phyloP scores from a whole-genome alignment of 805 yeast genomes.

The Metschnikowia anglica region DNA sequence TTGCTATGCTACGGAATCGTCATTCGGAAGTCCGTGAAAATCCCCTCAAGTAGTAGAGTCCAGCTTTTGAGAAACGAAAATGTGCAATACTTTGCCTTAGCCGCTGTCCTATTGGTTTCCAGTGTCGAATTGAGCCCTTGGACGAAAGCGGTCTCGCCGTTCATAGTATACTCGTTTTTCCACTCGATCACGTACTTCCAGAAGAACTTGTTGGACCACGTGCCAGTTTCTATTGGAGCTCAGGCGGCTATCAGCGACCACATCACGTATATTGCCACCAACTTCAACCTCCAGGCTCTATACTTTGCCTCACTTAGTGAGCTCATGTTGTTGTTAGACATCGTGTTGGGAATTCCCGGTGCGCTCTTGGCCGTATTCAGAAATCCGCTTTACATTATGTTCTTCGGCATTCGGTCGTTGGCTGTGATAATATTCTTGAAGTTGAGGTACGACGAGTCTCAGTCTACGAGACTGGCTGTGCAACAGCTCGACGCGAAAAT shows the following conservation, averaged over 20 bases:
- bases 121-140: slow-evolving; percentile 35
- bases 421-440: slow-evolving; percentile 34
- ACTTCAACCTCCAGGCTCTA: slow-evolving; percentile 38
- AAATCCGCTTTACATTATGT: slow-evolving; percentile 27
- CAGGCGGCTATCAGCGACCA: slow-evolving; percentile 30
- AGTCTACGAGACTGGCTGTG: slow-evolving; percentile 39
- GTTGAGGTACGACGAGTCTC: slow-evolving; percentile 35
- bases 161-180: slow-evolving; percentile 36
- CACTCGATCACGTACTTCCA: slow-evolving; percentile 41
- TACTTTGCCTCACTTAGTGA: slow-evolving; percentile 40
- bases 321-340: slow-evolving; percentile 27
- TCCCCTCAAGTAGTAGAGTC: slow-evolving; percentile 17
- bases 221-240: slow-evolving; percentile 34
- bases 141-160: slow-evolving; percentile 40
- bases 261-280: slow-evolving; percentile 32
- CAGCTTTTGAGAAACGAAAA: slow-evolving; percentile 40
- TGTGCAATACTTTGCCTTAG: slow-evolving; percentile 38
- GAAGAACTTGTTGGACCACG: slow-evolving; percentile 29
- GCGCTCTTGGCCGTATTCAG: slow-evolving; percentile 25
- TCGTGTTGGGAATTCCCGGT: slow-evolving; percentile 28
- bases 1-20: slow-evolving; percentile 63
- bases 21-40: slow-evolving; percentile 55
- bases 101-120: slow-evolving; percentile 29
- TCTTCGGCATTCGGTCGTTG: slow-evolving; percentile 35
- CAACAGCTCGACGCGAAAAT: slow-evolving; percentile 45